Conservation (phyloP, 257 asterid genomes). For the Euphrasia confusa region DNA sequence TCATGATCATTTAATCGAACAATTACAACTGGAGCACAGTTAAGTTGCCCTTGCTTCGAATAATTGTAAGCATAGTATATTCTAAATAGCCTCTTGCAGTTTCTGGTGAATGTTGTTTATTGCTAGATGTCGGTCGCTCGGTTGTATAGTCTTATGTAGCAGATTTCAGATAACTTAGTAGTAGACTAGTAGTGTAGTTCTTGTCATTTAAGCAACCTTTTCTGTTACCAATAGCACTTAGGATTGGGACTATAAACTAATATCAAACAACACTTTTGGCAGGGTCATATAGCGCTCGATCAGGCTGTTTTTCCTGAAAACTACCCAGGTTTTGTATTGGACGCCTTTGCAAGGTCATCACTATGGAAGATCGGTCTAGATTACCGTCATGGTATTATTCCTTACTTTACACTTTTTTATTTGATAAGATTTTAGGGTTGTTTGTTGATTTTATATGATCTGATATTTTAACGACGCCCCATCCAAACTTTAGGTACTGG, state of each 20-base stretch:
- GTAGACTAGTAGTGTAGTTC: background rate
- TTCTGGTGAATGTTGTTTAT: background rate
- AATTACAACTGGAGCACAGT: background rate
- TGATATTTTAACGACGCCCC: conserved; percentile 10
- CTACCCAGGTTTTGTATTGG: conserved; percentile 91
- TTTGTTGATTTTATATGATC: conserved; percentile 9
- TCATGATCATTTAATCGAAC: background rate
- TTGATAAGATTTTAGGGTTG: conserved; percentile 3
- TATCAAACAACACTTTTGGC: conserved; percentile 26
- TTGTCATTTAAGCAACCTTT: background rate
- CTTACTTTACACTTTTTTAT: conserved; percentile 5
- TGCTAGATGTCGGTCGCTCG: background rate
- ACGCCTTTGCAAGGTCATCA: conserved; percentile 90
- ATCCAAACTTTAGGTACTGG: conserved; percentile 69
- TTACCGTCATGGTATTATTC: conserved; percentile 79
- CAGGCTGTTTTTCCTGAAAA: conserved; percentile 93
- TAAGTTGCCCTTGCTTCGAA: background rate
- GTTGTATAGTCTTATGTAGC: conserved; percentile 4
- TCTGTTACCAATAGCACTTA: conserved; percentile 1
- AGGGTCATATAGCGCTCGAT: conserved; percentile 98
- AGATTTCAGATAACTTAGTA: too few species aligned
- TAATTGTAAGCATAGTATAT: background rate
- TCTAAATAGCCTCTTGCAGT: background rate
- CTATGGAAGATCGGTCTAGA: conserved; percentile 99
- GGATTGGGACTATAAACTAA: conserved; percentile 16